These are phyloP conservation scores for Septoria petroselini DNA, from an alignment of 2,329 filamentous ascomycete species.

Conservation along the genomic window DNA sequence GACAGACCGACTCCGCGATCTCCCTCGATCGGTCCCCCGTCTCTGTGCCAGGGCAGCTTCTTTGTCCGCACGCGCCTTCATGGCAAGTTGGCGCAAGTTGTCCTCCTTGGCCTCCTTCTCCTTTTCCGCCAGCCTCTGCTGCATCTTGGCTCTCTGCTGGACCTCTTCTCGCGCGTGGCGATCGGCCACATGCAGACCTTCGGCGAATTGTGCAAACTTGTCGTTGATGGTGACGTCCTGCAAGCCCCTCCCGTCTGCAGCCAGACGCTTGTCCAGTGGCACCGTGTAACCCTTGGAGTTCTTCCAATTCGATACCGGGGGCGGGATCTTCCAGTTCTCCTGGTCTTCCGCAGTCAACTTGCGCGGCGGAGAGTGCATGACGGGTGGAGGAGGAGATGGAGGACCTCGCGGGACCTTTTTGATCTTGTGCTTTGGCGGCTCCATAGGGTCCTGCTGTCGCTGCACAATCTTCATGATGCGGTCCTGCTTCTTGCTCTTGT, in stretches of 20 bases:
- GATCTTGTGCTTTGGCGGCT: constrained; percentile 97
- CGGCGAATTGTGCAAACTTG: constrained; percentile 94
- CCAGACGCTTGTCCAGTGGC: constrained; percentile 88
- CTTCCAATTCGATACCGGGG: constrained; percentile 97
- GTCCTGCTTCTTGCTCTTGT: constrained; percentile 78
- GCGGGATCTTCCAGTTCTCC: constrained; percentile 89
- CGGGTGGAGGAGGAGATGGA: constrained; percentile 84
- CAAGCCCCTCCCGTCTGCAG: constrained; percentile 84
- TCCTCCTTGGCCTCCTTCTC: constrained; percentile 95
- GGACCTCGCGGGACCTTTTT: constrained; percentile 96
- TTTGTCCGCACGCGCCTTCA: constrained; percentile 81
- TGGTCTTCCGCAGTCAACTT: constrained; percentile 97
- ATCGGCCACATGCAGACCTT: constrained; percentile 91
- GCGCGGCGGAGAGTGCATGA: constrained; percentile 90
- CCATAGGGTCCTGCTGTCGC: constrained; percentile 88
- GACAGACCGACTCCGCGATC: constrained; percentile 34
- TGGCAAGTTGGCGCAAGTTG: constrained; percentile 78
- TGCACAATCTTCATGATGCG: constrained; percentile 99
- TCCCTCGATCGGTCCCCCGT: constrained; percentile 33
- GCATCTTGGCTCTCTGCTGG: constrained; percentile 86
- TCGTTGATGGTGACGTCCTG: constrained; percentile 97
- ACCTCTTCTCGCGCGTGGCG: constrained; percentile 94
- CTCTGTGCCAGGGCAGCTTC: constrained; percentile 48
- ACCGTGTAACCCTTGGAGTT: constrained; percentile 98
- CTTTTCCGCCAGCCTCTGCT: constrained; percentile 92